Percentiles rank a stretch among this genome's conserved stretches.
These are phyloP conservation scores for Aspergillus vadensis DNA, from an alignment of 2,329 filamentous ascomycete species.

Conservation along the genomic window DNA sequence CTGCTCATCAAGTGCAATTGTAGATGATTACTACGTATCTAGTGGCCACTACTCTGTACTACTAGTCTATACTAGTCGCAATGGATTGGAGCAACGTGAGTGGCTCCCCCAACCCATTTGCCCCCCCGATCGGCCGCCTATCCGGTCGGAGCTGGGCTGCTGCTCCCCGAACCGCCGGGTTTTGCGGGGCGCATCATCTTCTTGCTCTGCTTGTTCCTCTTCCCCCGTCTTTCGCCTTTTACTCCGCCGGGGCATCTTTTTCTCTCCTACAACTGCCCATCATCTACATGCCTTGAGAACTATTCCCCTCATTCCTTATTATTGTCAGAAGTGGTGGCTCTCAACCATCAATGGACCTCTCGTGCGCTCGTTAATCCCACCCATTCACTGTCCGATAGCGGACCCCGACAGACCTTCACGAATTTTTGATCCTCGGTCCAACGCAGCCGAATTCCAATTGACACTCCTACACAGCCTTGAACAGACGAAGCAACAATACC, in stretches of 20 bases:
- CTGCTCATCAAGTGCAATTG: too few relatives aligned
- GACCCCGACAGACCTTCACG: slow-evolving; percentile 4
- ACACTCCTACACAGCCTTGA: background rate
- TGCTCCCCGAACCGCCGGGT: slow-evolving; percentile 26
- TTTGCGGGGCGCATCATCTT: slow-evolving; percentile 14
- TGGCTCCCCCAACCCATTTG: background rate
- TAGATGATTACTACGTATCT: too few relatives aligned
- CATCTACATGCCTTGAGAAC: background rate
- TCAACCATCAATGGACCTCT: background rate
- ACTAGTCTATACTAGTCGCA: background rate
- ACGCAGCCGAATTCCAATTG: background rate
- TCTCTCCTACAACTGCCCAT: background rate
- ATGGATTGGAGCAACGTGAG: background rate
- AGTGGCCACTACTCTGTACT: background rate
- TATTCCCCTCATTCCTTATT: background rate
- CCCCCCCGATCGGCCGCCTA: background rate
- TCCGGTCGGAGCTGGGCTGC: slow-evolving; percentile 20
- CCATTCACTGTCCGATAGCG: slow-evolving; percentile 16
- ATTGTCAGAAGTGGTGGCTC: background rate
- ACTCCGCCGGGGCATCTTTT: background rate
- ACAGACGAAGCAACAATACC: background rate
- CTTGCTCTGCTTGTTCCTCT: slow-evolving; percentile 6
- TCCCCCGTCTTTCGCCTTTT: slow-evolving; percentile 2
- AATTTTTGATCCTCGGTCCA: background rate
- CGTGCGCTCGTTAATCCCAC: background rate